Base-by-base conservation (phyloP, 352 stramenopile genomes). In the Blastocystis hominis region DNA sequence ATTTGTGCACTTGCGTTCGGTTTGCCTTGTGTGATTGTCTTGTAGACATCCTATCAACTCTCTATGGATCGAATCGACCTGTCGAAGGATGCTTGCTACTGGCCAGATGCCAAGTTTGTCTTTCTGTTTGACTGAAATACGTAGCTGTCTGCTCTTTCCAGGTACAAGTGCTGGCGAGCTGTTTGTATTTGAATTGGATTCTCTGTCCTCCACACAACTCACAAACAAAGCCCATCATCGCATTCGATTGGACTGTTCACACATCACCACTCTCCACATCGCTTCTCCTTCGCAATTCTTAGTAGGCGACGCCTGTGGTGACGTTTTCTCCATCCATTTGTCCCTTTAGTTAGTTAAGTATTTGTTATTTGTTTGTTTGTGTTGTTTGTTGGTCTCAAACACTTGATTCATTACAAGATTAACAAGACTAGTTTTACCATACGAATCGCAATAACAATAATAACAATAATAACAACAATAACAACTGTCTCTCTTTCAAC, bases 151-250 rank as follows among this genome's bases (percentile, higher is more conserved):
- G 17, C 38, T 84, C 53, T 84, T 84, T 53, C 10, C 55, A 53
- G 72, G 50, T n/a, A 53, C 1, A 15, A 68, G 20, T 50, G 7
- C 44, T 36, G 72, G 72, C 66, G 72, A 84, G 10, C 0, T 84
- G 24, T 47, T 84, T 24, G 0, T 84, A 13, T 56, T 63, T 44
- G n/a, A 36, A 24, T 66, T 47, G n/a, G n/a, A 69, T 10, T 44
- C 17, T 46, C 50, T 84, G 10, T 63, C 10, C n/a, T 53, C 72
- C 34, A 34, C 72, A 4, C 50, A n/a, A 42, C 17, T 38, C 3
- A 50, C 30, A 47, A n/a, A 61, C 34, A 64, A 66, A 15, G 72
- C 59, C 15, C 53, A 84, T 66, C 72, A 84, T 47, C 72, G 72
- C 20, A 66, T 84, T 42, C 54, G 47, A 17, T 24, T 84, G 42